Base-by-base conservation (phyloP, 192 early-diverging fungal genomes). In the Podila clonocystis region DNA sequence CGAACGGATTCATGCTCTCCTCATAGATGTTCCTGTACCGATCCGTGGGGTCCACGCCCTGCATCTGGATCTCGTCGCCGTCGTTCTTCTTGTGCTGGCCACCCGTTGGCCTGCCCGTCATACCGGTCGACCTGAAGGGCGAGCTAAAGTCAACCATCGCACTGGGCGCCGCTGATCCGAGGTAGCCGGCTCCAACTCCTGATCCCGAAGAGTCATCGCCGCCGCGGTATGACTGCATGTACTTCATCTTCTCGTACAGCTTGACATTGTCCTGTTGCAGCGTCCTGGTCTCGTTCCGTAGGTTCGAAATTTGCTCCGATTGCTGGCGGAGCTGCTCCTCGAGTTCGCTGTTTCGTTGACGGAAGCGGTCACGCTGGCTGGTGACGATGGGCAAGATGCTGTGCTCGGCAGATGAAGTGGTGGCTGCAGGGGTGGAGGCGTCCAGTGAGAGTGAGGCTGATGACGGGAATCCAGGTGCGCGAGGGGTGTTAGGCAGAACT, bases 171-270 rank as follows among this genome's bases (percentile, higher is more conserved):
- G 72, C 72, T 62, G 72, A 74, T 24, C 33, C 62, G 2, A 24
- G 29, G 24, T 50, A 63, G 30, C 69, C 70, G 20, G 31, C 50
- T 58, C 72, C 75, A 7, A 67, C 72, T 1, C 64, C 70, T 3
- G 71, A 26, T 52, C 73, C 72, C 19, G 59, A 74, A 45, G 62
- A 6, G 58, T 71, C 52, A 75, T 72, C 59, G 41, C 59, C 59
- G 36, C n/a, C 52, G 68, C 76, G 67, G 75, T 93, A 95, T 57
- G 88, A 91, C 74, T 96, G 95, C 50, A 95, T 87, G 83, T 94
- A 98, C 70, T 94, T 92, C 24, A 96, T 85, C 73, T 93, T 93
- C 74, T 98, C 97, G 75, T 95, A 98, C 60, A 98, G 82, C 69
- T 94, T 93, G 50, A 97, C 65, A 62, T 97, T 97, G 73, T 98